These are phyloP conservation scores for Aspergillus taichungensis DNA, from an alignment of 495 filamentous ascomycete genomes.

Conservation along the genomic window DNA sequence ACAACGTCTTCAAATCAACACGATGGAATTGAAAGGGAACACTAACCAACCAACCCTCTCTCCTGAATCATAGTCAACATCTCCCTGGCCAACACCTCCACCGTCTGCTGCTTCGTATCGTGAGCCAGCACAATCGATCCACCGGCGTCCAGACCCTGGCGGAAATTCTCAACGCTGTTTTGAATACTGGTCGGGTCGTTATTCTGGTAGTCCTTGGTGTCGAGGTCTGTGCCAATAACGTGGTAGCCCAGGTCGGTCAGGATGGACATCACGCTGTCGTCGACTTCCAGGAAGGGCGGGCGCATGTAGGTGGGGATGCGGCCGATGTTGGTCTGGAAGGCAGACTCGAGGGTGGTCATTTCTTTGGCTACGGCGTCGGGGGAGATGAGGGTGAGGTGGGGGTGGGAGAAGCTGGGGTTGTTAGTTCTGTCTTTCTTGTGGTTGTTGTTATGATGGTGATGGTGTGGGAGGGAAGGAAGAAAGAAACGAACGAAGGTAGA, in stretches of 20 bases:
- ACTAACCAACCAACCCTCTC: constrained; percentile 26
- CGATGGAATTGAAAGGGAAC: background rate
- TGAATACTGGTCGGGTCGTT: constrained; percentile 18
- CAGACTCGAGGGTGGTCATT: constrained; percentile 63
- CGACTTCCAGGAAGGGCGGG: constrained; percentile 32
- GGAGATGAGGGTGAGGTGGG: constrained; percentile 47
- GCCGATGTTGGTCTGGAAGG: constrained; percentile 58
- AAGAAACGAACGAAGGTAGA: background rate
- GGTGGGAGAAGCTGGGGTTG: constrained; percentile 44
- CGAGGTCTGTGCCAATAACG: constrained; percentile 33
- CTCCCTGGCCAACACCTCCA: constrained; percentile 20
- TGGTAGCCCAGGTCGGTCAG: constrained; percentile 34
- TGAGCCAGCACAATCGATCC: constrained; percentile 35
- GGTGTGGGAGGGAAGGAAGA: background rate
- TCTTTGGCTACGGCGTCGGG: constrained; percentile 46
- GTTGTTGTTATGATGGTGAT: background rate
- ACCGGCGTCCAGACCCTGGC: constrained; percentile 17
- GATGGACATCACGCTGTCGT: constrained; percentile 14
- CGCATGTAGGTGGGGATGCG: constrained; percentile 68
- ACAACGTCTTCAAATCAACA: background rate
- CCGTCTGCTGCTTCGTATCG: constrained; percentile 37
- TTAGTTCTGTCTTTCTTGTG: background rate
- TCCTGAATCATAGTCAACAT: constrained; percentile 26
- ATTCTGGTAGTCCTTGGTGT: constrained; percentile 38
- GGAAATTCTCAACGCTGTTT: constrained; percentile 24